Conservation (phyloP, 768 basidiomycete species). For the Rhizopogon salebrosus region DNA sequence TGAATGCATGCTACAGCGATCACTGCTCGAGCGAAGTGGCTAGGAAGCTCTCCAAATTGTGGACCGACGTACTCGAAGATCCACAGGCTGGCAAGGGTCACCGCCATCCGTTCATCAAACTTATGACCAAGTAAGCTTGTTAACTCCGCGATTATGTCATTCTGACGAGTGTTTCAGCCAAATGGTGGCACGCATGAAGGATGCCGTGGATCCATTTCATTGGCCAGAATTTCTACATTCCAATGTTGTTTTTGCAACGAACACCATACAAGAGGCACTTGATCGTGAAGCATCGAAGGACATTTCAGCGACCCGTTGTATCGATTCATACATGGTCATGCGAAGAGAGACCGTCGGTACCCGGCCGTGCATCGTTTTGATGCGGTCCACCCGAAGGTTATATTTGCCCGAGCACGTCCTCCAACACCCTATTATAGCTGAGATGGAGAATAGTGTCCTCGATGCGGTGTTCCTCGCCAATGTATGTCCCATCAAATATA, state of each 20-base stretch:
- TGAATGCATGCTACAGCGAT: conserved; percentile 13
- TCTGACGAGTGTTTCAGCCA: conserved; percentile 9
- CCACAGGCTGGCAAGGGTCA: conserved; percentile 10
- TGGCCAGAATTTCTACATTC: conserved; percentile 22
- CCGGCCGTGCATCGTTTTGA: conserved; percentile 22
- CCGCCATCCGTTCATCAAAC: conserved; percentile 19
- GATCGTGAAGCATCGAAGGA: conserved; percentile 19
- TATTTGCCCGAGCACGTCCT: conserved; percentile 20
- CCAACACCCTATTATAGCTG: conserved; percentile 15
- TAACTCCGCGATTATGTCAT: background rate
- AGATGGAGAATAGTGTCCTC: conserved; percentile 21
- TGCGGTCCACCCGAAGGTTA: conserved; percentile 23
- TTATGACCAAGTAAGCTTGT: conserved; percentile 19
- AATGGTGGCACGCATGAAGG: conserved; percentile 18
- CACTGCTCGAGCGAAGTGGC: conserved; percentile 18
- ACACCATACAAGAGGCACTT: conserved; percentile 19
- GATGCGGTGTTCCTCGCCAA: conserved; percentile 24
- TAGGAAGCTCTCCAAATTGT: conserved; percentile 13
- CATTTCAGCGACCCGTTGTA: conserved; percentile 7
- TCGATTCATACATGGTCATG: conserved; percentile 23
- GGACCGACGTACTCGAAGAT: conserved; percentile 18
- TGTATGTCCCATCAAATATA: conserved; percentile 7
- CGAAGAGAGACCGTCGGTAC: conserved; percentile 25
- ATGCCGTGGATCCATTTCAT: conserved; percentile 19
- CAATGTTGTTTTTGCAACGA: conserved; percentile 16